Evolutionary conservation across 495 filamentous ascomycete genomes (phyloP).

Genomic region (Penicillium soppii): DNA sequence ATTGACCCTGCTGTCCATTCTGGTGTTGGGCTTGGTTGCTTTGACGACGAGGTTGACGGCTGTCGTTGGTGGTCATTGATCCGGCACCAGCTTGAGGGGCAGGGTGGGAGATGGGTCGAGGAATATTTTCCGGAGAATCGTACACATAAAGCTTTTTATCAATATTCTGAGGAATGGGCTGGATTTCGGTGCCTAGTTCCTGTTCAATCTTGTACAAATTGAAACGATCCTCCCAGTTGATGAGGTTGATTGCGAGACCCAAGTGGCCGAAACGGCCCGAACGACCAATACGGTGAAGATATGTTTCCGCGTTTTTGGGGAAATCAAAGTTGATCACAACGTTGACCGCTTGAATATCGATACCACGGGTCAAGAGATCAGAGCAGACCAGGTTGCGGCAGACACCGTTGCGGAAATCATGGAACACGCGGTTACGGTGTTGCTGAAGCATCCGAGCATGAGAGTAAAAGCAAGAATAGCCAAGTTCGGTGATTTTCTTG

Average conservation of each 20-base stretch:
- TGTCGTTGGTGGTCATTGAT: conserved; percentile 24
- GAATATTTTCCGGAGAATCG: conserved; percentile 92
- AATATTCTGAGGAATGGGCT: conserved; percentile 88
- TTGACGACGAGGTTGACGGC: conserved; percentile 39
- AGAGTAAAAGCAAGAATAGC: conserved; percentile 99
- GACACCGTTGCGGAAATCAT: conserved; percentile 97
- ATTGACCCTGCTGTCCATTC: conserved; percentile 29
- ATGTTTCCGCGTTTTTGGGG: conserved; percentile 98
- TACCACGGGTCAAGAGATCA: conserved; percentile 95
- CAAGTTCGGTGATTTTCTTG: conserved; percentile 98
- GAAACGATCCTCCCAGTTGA: conserved; percentile 99
- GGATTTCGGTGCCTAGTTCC: conserved; percentile 95
- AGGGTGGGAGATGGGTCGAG: conserved; percentile 65
- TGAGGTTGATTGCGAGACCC: conserved; percentile 96
- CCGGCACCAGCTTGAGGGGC: conserved; percentile 25
- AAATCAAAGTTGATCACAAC: conserved; percentile 99
- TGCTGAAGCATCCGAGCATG: conserved; percentile 99
- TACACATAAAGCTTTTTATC: conserved; percentile 99
- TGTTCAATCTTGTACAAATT: conserved; percentile 99
- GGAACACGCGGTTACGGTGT: conserved; percentile 95
- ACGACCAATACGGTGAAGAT: conserved; percentile 96
- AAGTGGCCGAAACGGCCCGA: conserved; percentile 97
- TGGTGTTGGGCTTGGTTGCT: conserved; percentile 27
- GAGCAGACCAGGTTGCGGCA: conserved; percentile 98
- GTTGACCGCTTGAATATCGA: conserved; percentile 99